phyloP scores from a whole-genome alignment of 192 early-diverging fungal species.

The Coemansia sp. region DNA sequence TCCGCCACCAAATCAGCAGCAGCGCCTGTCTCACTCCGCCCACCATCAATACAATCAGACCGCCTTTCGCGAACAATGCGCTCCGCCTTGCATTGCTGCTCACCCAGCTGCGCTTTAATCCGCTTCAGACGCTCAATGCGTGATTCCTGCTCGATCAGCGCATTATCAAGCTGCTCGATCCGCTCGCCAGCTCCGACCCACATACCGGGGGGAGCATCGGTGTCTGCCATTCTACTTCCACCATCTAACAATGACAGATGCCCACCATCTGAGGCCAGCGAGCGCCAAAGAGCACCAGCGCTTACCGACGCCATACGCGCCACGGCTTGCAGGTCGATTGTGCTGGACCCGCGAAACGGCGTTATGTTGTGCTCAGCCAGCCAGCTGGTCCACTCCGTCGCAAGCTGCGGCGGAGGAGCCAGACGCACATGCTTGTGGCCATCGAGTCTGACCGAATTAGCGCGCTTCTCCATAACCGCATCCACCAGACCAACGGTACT shows the following conservation, averaged over 20 bases:
- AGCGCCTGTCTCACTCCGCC: no score
- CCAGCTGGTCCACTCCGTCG: conserved; percentile 43
- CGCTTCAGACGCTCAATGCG: conserved; percentile 29
- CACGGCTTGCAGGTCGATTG: conserved; percentile 31
- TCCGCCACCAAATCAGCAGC: not conserved
- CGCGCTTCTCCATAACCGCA: conserved; percentile 24
- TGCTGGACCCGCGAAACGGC: conserved; percentile 34
- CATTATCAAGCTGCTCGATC: conserved; percentile 11
- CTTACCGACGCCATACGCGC: conserved; percentile 41
- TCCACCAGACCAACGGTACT: conserved; percentile 15
- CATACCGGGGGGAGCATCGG: not conserved
- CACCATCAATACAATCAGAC: not conserved
- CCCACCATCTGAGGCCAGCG: not conserved
- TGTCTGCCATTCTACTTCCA: not conserved
- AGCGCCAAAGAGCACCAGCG: conserved; percentile 25
- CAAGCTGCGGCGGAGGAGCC: conserved; percentile 42
- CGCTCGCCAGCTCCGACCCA: not conserved
- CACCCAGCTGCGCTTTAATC: conserved; percentile 28
- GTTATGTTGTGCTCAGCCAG: conserved; percentile 17
- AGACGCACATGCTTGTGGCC: conserved; percentile 26
- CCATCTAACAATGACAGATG: not conserved
- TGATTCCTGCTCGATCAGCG: conserved; percentile 11
- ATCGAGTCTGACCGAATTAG: conserved; percentile 33
- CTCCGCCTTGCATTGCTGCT: conserved; percentile 20
- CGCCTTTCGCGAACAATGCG: conserved; percentile 1